phyloP scores from a whole-genome alignment of 139 green algal genomes.

The Coelastrella sp. region DNA sequence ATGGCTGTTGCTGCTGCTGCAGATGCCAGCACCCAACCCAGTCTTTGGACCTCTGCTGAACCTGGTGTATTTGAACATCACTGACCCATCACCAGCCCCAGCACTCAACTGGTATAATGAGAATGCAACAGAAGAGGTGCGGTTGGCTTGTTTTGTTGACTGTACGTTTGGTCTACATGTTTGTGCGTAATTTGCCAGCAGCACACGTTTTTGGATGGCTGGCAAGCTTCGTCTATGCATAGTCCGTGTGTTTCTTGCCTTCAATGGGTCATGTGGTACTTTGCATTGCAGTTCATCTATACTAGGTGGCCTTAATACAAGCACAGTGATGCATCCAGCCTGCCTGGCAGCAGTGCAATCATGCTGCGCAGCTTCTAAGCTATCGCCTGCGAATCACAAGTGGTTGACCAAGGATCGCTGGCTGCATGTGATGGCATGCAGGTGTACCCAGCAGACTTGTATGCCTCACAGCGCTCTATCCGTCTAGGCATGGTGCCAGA shows the following conservation, averaged over 20 bases:
- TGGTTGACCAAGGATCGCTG: neutral
- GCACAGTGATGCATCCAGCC: no score
- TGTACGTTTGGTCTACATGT: no score
- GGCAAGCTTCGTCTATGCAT: no score
- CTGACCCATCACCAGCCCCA: neutral
- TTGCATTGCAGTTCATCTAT: no score
- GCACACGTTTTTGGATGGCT: no score
- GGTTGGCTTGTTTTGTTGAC: no score
- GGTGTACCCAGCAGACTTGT: conserved; percentile 33
- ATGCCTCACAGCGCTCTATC: conserved; percentile 4
- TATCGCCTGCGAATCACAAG: neutral
- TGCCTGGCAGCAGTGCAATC: neutral
- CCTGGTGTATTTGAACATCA: conserved; percentile 29
- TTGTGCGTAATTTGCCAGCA: no score
- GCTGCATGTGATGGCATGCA: neutral
- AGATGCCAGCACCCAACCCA: conserved; percentile 28
- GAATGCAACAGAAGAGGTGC: conserved; percentile 19
- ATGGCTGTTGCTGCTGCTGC: neutral
- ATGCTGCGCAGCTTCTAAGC: neutral
- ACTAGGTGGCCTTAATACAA: no score
- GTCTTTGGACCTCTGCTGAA: conserved; percentile 32
- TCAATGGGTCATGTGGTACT: no score
- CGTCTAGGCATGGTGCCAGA: conserved; percentile 11
- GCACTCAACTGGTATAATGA: conserved; percentile 42
- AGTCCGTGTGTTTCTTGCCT: no score